Evolutionary conservation across 2,329 filamentous ascomycete genomes (phyloP).

Genomic region (Arthrobotrys megalospora): DNA sequence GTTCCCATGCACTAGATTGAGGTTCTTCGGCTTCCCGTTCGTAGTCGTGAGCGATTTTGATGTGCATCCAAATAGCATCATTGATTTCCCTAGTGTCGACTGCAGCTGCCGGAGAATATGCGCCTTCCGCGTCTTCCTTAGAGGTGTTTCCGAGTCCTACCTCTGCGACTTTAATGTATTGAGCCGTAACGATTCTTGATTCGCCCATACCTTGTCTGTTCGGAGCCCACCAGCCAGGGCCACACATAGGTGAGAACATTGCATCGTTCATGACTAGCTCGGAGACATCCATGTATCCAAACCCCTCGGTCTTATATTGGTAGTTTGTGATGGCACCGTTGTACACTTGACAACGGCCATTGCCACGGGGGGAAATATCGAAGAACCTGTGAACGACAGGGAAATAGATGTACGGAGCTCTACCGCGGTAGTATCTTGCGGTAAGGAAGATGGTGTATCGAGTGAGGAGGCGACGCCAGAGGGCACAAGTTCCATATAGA

Average conservation of each 20-base stretch:
- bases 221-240: neutral
- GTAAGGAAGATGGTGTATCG: neutral
- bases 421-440: slow-evolving; percentile 15
- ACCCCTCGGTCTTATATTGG: neutral
- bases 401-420: slow-evolving; percentile 1
- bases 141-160: neutral
- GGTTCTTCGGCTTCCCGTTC: neutral
- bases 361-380: slow-evolving; percentile 1
- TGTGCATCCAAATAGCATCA: slow-evolving; percentile 7
- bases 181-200: neutral
- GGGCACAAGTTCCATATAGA: neutral
- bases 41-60: neutral
- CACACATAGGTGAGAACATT: neutral
- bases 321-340: neutral
- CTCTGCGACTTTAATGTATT: neutral
- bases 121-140: neutral
- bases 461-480: neutral
- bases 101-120: neutral
- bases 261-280: neutral
- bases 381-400: slow-evolving; percentile 17
- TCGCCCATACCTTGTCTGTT: neutral
- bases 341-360: neutral
- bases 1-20: neutral
- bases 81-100: neutral
- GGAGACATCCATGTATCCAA: neutral